Base-by-base conservation (phyloP, 2,329 filamentous ascomycete species). In the Alternaria tenuissima region DNA sequence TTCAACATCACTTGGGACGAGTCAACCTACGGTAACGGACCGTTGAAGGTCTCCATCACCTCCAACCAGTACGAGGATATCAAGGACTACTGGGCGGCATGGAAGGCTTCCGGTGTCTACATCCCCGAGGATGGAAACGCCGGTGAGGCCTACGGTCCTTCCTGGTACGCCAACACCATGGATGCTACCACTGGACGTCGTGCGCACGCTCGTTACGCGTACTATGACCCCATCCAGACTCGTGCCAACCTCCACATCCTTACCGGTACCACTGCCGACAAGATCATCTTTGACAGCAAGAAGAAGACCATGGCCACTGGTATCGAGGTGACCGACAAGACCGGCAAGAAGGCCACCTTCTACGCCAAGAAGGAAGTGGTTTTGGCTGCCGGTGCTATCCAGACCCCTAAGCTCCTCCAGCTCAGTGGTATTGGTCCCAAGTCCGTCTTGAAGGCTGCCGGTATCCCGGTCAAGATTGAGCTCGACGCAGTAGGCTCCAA, bases 311-410 rank as follows among this genome's bases (percentile, higher is more conserved):
- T 59, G 39, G 71, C 68, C 4, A 63, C 47, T 34, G 68, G 69
- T 53, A 59, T 73, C 9, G 55, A 70, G 41, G 65, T 70, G 28
- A 64, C 59, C 5, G 63, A 69, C 28, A 60, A 56, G 53, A 46
- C 46, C 1, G 53, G 53, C 22, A 52, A 57, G 46, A 51, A 22
- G 3, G 61, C 54, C 7, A 63, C 48, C 11, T 65, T 75, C 4
- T 65, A 63, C n/a, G 72, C 71, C 1, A 69, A 63, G 53, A 73
- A 71, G 53, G 88, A 90, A 68, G 82, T 90, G 9, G 82, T 91
- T 26, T 72, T 91, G 2, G 86, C 86, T 1, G 88, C 88, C 2
- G 84, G 81, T 28, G 78, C 72, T 86, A 51, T 82, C 84, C 65
- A 87, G 84, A 8, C 88, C 83, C 3, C 86, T 84, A 73, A 78